These are phyloP conservation scores for Talaromyces sp. DNA, from an alignment of 2,329 filamentous ascomycete species.

Conservation along the genomic window DNA sequence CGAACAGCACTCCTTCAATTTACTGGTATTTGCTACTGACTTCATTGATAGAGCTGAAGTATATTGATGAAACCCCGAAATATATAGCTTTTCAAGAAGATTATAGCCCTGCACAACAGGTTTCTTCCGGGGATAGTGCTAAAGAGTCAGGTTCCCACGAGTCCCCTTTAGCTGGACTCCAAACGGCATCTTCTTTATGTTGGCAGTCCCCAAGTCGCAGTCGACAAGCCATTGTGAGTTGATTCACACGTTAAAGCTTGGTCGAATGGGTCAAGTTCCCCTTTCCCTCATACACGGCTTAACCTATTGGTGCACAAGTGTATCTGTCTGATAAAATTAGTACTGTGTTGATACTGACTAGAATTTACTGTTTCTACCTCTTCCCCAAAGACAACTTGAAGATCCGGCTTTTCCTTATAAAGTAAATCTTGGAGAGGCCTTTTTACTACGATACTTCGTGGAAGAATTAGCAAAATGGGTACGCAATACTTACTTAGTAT, in stretches of 20 bases:
- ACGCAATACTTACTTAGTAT: neutral
- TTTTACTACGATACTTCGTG: conserved; percentile 21
- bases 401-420: neutral
- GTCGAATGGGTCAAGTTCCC: neutral
- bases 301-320: too few relatives aligned
- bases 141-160: too few relatives aligned
- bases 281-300: too few relatives aligned
- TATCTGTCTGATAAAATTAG: neutral
- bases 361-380: neutral
- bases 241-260: neutral
- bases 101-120: neutral
- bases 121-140: neutral
- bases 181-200: too few relatives aligned
- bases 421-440: conserved; percentile 17
- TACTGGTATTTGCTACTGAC: too few relatives aligned
- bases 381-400: neutral
- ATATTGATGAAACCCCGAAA: conserved; percentile 14
- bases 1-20: neutral
- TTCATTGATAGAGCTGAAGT: neutral
- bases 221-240: conserved; percentile 9
- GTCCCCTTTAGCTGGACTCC: too few relatives aligned
- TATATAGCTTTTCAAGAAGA: conserved; percentile 1
- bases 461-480: conserved; percentile 24
- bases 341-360: neutral
- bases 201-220: too few relatives aligned